These are phyloP conservation scores for Sporothrix pallida DNA, from an alignment of 2,329 filamentous ascomycete genomes.

Conservation along the genomic window DNA sequence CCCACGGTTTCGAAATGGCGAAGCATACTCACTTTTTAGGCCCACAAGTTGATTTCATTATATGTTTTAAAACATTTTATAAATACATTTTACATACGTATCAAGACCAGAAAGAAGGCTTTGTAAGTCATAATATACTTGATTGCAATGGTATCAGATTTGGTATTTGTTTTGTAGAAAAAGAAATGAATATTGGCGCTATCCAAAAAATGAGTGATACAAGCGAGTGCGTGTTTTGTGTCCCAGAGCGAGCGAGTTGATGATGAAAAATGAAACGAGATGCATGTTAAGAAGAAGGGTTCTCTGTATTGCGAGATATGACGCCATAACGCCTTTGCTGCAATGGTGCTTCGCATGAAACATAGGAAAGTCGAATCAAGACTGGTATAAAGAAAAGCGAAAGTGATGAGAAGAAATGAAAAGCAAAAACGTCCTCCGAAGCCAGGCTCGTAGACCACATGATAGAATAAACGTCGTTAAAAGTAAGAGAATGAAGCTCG, in stretches of 20 bases:
- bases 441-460: not conserved
- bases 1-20: no score
- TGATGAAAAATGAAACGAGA: not conserved
- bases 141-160: no score
- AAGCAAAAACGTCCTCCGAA: not conserved
- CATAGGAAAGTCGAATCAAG: not conserved
- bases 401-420: not conserved
- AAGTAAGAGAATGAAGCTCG: constrained; percentile 6
- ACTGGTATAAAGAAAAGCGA: not conserved
- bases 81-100: no score
- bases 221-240: no score
- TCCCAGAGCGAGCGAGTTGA: not conserved
- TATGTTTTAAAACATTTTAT: no score
- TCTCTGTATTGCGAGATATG: not conserved
- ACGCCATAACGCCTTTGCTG: constrained; percentile 25
- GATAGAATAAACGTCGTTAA: constrained; percentile 14
- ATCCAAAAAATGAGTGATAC: no score
- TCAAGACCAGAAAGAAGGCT: no score
- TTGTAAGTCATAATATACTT: no score
- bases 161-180: no score
- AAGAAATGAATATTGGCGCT: no score
- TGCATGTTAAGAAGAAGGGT: not conserved
- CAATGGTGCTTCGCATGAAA: constrained; percentile 5
- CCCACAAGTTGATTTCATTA: no score
- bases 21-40: no score